Evolutionary conservation across 495 filamentous ascomycete genomes (phyloP), one percentile per base, ranked within the genome.

Genomic region (Penicillium egyptiacum): DNA sequence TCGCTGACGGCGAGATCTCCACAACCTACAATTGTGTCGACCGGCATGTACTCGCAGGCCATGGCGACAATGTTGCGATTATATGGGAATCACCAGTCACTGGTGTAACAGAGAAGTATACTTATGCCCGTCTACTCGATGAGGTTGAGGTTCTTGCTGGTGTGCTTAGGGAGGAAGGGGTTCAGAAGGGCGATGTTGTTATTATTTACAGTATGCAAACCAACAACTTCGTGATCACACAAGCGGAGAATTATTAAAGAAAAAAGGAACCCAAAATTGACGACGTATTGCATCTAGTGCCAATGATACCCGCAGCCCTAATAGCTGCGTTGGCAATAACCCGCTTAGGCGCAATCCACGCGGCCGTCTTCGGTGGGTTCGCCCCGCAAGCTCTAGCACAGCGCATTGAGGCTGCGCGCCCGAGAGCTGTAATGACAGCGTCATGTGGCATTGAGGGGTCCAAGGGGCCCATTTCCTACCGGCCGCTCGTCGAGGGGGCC

Each of bases 361-460:
- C 89, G 4, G 91, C 93, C 8, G 92, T 97, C 3, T 97, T 97
- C 69, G 93, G 92, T 11, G 92, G 92, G 1, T 97, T 97, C 62
- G 90, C 90, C 0, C 74, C 91, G 7, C 75, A 79, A 17, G 89
- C 92, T 3, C 78, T 96, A 23, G 91, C 92, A 3, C 93, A 97
- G 69, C 81, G 92, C 9, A 96, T 97, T 54, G 91, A 96, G 40
- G 88, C 88, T 0, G 90, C 87, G 1, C 80, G 83, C 43, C 89
- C 92, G 12, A 80, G 81, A 19, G 84, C 81, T 10, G 85, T 97
- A 47, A 79, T 96, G 70, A 96, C 92, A 4, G 91, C 92, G 3
- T 93, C 89, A 3, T 97, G 92, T 71, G 92, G 92, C 7, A 92
- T 96, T 46, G 92, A 97, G 61, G 92, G 92, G 9, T 79, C 78